Conservation (phyloP, 2,329 filamentous ascomycete genomes). For the Arthrobotrys musiformis region DNA sequence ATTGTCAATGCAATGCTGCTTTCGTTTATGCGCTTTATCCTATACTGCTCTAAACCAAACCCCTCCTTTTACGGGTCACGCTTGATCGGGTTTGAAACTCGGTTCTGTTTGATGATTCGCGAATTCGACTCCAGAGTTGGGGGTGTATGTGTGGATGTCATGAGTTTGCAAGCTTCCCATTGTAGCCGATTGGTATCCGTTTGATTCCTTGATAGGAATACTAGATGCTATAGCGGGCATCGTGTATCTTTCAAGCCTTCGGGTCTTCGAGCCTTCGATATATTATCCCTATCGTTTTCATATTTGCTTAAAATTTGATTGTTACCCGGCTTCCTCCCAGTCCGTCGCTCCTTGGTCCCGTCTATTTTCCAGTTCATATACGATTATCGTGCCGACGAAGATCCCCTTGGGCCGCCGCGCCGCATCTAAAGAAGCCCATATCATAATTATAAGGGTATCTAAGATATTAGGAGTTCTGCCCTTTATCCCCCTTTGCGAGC, state of each 20-base stretch:
- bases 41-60: neutral
- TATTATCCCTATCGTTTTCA: neutral
- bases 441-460: too few species aligned
- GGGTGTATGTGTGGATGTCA: neutral
- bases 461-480: too few species aligned
- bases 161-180: too few species aligned
- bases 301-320: neutral
- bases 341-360: too few species aligned
- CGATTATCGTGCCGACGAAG: too few species aligned
- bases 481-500: too few species aligned
- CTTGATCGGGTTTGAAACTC: neutral
- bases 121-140: neutral
- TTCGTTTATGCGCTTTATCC: slow-evolving; percentile 1
- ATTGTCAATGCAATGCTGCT: neutral
- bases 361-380: too few species aligned
- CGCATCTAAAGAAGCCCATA: too few species aligned
- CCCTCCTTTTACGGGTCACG: neutral
- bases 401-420: too few species aligned
- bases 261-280: neutral
- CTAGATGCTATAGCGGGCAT: neutral
- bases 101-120: slow-evolving; percentile 1
- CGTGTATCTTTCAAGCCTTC: too few species aligned
- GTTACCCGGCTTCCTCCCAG: too few species aligned
- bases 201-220: neutral
- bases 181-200: neutral